Evolutionary conservation across 345 rosid genomes (phyloP), one percentile per base, ranked within the genome.

Genomic region (Mangifera indica): DNA sequence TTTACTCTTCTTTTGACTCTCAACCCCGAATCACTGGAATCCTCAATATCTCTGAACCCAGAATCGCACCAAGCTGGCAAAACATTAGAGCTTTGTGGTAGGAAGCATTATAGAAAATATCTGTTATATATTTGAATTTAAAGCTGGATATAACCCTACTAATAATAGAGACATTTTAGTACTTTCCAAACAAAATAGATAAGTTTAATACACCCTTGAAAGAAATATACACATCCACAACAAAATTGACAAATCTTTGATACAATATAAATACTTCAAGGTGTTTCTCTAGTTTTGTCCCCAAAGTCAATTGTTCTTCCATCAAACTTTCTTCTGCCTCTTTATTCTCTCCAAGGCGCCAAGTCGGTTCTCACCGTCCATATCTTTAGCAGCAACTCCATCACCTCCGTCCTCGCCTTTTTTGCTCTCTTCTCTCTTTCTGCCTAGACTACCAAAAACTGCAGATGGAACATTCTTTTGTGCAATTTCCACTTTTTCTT

Each of bases 331-430:
- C 75, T 84, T 92, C 71, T 61, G 87, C 78, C 98, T 84, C 80
- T 94, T 94, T 0, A 94, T 86, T 72, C 97, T 86, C 85, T 87
- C 97, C 0, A 89, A 79, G 56, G 97, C 98, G 25, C 98, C 98
- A 0, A 91, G 85, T n/a, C 69, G 87, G 72, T 78, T 53, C 10
- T 80, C 82, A 25, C 78, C 78, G 14, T 82, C 87, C 45, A 76
- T 76, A 8, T 68, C 86, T 69, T 82, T 78, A 5, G 40, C 75
- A 24, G 57, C 77, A 44, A 62, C 77, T 0, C 70, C 74, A 44
- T 67, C 70, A 6, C 68, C 78, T 42, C 56, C 72, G 42, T 45
- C 74, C 11, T 65, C 77, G 0, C 62, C 76, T 1, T 76, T 73
- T 67, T 84, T 91, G 0, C 52, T 63, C 24, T 77, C 88, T 4